Conservation (phyloP, 768 basidiomycete species). For the Sarcomyxa edulis region DNA sequence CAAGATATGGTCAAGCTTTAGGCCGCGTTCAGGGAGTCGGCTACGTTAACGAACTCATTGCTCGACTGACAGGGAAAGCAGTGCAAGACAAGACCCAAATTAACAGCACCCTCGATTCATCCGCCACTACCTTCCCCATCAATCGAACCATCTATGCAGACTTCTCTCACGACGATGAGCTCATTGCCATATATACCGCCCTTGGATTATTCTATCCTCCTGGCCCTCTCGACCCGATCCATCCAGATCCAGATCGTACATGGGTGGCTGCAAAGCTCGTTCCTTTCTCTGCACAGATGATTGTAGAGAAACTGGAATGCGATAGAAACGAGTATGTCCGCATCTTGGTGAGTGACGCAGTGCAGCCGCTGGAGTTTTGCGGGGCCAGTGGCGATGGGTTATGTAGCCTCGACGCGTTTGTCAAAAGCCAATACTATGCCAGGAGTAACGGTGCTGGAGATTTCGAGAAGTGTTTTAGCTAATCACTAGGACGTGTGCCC, state of each 20-base stretch:
- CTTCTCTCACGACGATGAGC: conserved; percentile 84
- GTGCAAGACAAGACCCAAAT: conserved; percentile 71
- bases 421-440: conserved; percentile 68
- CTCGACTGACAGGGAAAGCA: conserved; percentile 60
- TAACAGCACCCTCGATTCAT: conserved; percentile 64
- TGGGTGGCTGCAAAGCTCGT: conserved; percentile 61
- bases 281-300: conserved; percentile 72
- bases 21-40: conserved; percentile 83
- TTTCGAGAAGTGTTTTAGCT: conserved; percentile 56
- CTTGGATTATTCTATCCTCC: conserved; percentile 47
- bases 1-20: conserved; percentile 60
- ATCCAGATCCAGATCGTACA: conserved; percentile 26
- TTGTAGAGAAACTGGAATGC: conserved; percentile 66
- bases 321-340: conserved; percentile 48
- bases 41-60: conserved; percentile 85
- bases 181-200: conserved; percentile 70
- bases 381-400: conserved; percentile 46
- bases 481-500: conserved; percentile 5
- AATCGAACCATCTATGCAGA: conserved; percentile 64
- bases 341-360: conserved; percentile 73
- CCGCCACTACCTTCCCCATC: conserved; percentile 67
- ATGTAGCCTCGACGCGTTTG: conserved; percentile 61
- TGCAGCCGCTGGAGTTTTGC: conserved; percentile 62
- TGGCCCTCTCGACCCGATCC: conserved; percentile 25
- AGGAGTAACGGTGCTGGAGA: conserved; percentile 65